Base-by-base conservation (phyloP, 352 stramenopile species). In the Phytophthora litchii region DNA sequence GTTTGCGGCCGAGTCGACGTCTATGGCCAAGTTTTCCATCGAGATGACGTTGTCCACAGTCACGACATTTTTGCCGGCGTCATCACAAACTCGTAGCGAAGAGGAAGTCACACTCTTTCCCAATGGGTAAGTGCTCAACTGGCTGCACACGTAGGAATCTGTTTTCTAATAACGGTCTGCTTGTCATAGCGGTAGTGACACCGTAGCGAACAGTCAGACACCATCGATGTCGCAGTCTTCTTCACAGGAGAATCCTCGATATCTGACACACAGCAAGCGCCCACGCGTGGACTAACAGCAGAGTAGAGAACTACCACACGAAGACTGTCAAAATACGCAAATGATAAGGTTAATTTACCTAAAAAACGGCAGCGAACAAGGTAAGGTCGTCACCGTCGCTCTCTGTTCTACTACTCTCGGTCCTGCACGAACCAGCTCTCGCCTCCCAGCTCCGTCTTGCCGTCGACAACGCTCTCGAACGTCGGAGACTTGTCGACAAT, bases 31-130 rank as follows among this genome's bases (percentile, higher is more conserved):
- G 55, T 83, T 91, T 34, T 71, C 69, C n/a, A 67, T 89, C 20
- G 82, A 95, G 63, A 68, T 93, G 54, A 92, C 81, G n/a, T 67
- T 95, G 11, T 92, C 86, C 13, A 95, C 86, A 0, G 71, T 92
- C 37, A 88, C 82, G n/a, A 89, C 80, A 17, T 91, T 93, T 59
- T 59, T 92, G 2, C 79, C 83, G n/a, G 70, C 67, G 40, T 62
- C 79, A 5, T 89, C 83, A 16, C 83, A 92, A 64, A 57, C 72
- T 1, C 60, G 68, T 27, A 76, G 68, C 43, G 74, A 83, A 58
- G 68, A 76, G 37, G 71, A 83, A 51, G 50, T 74, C 21, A 44
- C 54, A 23, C 42, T 74, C 12, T 61, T 68, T n/a, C 45, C 34
- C 29, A 58, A 64, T 41, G 25, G 52, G 56, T 67, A 44, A 21